These are phyloP conservation scores for Paraurostyla sp. DNA, from an alignment of 73 alveolate genomes.

Conservation along the genomic window DNA sequence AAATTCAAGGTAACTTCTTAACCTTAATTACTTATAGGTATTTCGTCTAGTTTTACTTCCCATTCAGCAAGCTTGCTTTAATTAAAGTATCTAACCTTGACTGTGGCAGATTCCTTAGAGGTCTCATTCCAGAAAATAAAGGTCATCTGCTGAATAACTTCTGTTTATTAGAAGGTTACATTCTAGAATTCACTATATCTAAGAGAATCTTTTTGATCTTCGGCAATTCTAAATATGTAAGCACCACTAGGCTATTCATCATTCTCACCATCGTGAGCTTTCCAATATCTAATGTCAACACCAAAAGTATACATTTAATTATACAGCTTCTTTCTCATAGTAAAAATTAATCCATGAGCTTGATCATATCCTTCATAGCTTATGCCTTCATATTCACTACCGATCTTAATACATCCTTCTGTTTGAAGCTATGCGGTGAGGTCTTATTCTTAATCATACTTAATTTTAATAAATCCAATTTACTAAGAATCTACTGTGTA, in stretches of 20 bases:
- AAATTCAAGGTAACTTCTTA: conserved; percentile 37
- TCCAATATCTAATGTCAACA: neutral
- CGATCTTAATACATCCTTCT: too few species aligned
- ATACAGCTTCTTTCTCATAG: neutral
- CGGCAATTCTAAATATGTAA: neutral
- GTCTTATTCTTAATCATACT: too few species aligned
- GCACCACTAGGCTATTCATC: conserved; percentile 22
- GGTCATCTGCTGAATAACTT: neutral
- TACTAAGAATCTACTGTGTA: too few species aligned
- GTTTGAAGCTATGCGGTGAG: too few species aligned
- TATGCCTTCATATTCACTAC: too few species aligned
- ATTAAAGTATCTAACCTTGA: neutral
- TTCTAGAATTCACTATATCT: neutral
- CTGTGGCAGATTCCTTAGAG: neutral
- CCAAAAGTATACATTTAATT: neutral
- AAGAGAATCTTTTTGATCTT: neutral
- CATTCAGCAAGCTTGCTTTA: neutral
- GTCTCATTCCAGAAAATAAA: neutral
- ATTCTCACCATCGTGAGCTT: neutral
- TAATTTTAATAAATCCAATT: too few species aligned
- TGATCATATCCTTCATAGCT: too few species aligned
- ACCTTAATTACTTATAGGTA: neutral
- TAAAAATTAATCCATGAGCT: neutral
- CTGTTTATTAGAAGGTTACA: neutral
- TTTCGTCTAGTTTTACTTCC: neutral